Conservation (phyloP, 2,329 filamentous ascomycete species). For the Trichoderma sp. region DNA sequence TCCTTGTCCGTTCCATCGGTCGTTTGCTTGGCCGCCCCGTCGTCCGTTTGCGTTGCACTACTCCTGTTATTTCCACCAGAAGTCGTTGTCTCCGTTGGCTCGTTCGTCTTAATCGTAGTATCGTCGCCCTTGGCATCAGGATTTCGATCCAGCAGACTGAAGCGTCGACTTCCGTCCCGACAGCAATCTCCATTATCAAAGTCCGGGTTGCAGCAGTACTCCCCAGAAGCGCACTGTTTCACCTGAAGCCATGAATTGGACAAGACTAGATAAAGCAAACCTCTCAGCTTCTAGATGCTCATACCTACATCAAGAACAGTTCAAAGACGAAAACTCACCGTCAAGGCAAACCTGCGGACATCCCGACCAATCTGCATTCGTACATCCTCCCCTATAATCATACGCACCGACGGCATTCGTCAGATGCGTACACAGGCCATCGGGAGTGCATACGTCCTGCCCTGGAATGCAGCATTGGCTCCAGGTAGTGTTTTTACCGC, state of each 20-base stretch:
- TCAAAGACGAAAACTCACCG: not conserved
- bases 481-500: not conserved
- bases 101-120: not conserved
- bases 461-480: not conserved
- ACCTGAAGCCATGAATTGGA: conserved; percentile 1
- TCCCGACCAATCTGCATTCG: conserved; percentile 7
- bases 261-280: not conserved
- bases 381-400: conserved; percentile 1
- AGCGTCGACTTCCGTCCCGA: not conserved
- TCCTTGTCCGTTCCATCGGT: not conserved
- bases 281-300: not conserved
- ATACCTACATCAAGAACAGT: not conserved
- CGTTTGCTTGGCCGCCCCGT: not conserved
- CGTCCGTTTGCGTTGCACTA: not conserved
- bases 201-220: conserved; percentile 18
- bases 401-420: not conserved
- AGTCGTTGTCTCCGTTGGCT: not conserved
- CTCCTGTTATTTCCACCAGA: not conserved
- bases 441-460: not conserved
- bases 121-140: not conserved
- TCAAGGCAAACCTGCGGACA: conserved; percentile 2
- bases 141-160: not conserved
- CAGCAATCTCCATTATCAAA: conserved; percentile 12
- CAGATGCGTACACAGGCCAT: not conserved
- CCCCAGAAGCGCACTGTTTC: not conserved